Evolutionary conservation across 1,284 basidiomycete genomes (phyloP), one percentile per base, ranked within the genome.

Genomic region (Cutaneotrichosporon sp.): DNA sequence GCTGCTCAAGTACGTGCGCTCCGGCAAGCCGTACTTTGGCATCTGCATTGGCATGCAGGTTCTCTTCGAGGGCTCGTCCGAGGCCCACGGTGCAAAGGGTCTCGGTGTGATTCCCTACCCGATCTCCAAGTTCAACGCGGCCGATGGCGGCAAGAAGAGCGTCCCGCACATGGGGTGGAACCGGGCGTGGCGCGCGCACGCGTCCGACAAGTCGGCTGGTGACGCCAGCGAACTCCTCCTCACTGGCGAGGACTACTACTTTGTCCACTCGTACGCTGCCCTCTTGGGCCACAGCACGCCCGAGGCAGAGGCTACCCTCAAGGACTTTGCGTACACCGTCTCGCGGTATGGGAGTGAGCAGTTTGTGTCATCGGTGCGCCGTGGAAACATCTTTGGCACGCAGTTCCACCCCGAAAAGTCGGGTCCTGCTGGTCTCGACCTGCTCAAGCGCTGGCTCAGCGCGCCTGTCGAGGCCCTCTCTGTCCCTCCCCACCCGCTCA

Each of bases 111-210:
- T 84, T 32, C 80, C 81, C 9, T 80, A 76, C 60, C 69, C 72
- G 34, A 80, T 83, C 66, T 70, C 73, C 42, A 76, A 77, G 62
- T 84, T 84, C 70, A 67, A 67, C 26, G 59, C 70, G 5, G 61
- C 70, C 11, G 76, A 75, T 32, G 65, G 64, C 4, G 71, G 72
- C n/a, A 64, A 64, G 52, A 99, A 98, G 82, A 84, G 90, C 2
- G 96, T 99, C 2, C 97, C 97, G 21, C 96, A 99, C 83, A 99
- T 99, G 84, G 97, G 97, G 59, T 99, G 97, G 97, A 97, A 95
- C 79, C 83, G 86, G 47, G 87, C 87, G 6, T 80, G 78, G 78
- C 63, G 59, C 52, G 73, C 74, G 16, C 67, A 73, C 51, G 55
- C 22, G 21, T 38, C 55, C 11, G 62, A 52, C 40, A 58, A 36